Percentiles rank a stretch among this genome's conserved stretches.
Conservation (phyloP, 345 rosid genomes). For the Gossypium australe region DNA sequence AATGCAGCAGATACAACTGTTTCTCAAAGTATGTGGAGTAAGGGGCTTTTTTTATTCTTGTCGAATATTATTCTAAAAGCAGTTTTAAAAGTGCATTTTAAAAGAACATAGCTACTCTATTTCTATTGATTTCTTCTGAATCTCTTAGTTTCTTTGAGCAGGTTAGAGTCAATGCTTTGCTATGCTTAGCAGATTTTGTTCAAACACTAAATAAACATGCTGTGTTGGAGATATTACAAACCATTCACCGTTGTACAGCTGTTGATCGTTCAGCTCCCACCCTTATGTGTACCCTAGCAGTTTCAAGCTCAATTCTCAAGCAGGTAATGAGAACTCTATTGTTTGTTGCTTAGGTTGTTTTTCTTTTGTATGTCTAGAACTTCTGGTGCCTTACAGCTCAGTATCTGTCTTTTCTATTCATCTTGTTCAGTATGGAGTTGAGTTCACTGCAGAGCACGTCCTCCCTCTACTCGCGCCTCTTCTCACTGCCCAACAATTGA, state of each 20-base stretch:
- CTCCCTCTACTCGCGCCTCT: conserved; percentile 81
- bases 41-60: not conserved
- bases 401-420: conserved; percentile 9
- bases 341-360: conserved; percentile 9
- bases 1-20: conserved; percentile 7
- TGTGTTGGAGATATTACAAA: conserved; percentile 67
- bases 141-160: conserved; percentile 27
- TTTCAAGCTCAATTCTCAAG: conserved; percentile 81
- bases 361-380: not conserved
- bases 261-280: conserved; percentile 97
- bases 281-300: conserved; percentile 93
- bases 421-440: conserved; percentile 72
- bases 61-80: not conserved
- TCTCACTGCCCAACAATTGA: conserved; percentile 86
- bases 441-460: conserved; percentile 81
- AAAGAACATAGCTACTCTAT: not conserved
- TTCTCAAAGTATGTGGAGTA: not conserved
- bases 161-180: conserved; percentile 95
- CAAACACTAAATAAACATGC: conserved; percentile 69
- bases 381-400: conserved; percentile 8
- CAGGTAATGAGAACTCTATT: conserved; percentile 39
- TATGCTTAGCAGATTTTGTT: conserved; percentile 78
- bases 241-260: conserved; percentile 87
- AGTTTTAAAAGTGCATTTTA: not conserved
- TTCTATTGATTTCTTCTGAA: conserved; percentile 11